These are phyloP conservation scores for Sarocladium strictum DNA, from an alignment of 2,329 filamentous ascomycete genomes.

Conservation along the genomic window DNA sequence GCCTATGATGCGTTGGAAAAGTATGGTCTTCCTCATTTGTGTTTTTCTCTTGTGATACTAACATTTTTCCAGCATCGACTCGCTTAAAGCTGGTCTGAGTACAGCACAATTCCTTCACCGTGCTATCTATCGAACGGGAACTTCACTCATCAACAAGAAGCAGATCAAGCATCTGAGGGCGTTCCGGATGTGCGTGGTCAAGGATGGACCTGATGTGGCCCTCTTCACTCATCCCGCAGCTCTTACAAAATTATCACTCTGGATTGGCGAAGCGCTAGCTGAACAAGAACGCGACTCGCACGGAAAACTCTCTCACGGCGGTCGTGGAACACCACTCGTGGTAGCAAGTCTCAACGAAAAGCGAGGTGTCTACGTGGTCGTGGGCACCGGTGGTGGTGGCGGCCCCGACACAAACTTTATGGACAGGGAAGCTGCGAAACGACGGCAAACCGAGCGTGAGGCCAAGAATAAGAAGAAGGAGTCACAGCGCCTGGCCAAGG, in stretches of 20 bases:
- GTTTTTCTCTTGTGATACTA: not conserved
- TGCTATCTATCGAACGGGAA: conserved; percentile 89
- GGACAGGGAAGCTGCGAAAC: conserved; percentile 60
- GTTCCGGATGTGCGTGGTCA: conserved; percentile 93
- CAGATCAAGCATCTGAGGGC: conserved; percentile 89
- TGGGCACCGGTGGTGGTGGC: conserved; percentile 84
- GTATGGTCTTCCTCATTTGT: no score
- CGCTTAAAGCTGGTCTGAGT: conserved; percentile 69
- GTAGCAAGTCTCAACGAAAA: conserved; percentile 85
- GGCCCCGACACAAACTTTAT: conserved; percentile 66
- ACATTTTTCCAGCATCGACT: conserved; percentile 55
- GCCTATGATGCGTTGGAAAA: conserved; percentile 67
- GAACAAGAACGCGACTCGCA: conserved; percentile 79
- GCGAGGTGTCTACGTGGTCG: conserved; percentile 82
- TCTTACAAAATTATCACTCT: conserved; percentile 85
- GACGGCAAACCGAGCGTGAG: conserved; percentile 56
- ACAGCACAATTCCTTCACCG: conserved; percentile 85
- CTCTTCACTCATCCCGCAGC: conserved; percentile 92
- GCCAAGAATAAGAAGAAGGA: conserved; percentile 58
- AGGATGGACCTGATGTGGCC: conserved; percentile 85
- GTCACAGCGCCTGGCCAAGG: conserved; percentile 49
- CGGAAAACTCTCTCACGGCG: conserved; percentile 62
- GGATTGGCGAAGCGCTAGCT: conserved; percentile 86
- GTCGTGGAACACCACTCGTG: conserved; percentile 76
- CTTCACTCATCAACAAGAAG: conserved; percentile 83